Base-by-base conservation (phyloP, 2,329 filamentous ascomycete species). In the Hymenoscyphus fraxineus region DNA sequence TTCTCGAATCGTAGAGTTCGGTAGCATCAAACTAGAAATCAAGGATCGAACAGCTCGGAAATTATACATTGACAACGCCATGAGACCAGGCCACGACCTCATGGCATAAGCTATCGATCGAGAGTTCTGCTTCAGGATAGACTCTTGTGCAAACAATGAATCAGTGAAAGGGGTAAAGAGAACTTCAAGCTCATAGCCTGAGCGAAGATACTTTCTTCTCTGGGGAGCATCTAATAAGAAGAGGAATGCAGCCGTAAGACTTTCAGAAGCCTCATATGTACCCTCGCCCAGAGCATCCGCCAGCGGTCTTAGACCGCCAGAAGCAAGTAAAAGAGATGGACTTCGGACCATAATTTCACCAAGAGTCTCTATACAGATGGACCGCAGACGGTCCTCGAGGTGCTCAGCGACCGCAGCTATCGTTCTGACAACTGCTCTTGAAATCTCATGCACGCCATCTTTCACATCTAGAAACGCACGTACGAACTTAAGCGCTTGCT, bases 401-500 rank as follows among this genome's bases (percentile, higher is more conserved):
- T 91, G 87, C 69, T 91, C 89, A n/a, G 95, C 94, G 59, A 98
- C 89, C 4, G 95, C 91, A 39, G 95, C 92, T 64, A 99, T 88
- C 6, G 94, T 95, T 62, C 95, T 87, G 7, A 96, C 90, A 22
- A 99, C 88, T 0, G 92, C 89, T 65, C 91, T 85, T 1, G 95
- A 96, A 41, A 99, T 85, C 75, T 99, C 94, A 67, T 86, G 85
- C 9, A 96, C 88, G 12, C 95, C 95, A 67, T 93, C 92, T 74
- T 97, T 97, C 68, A 98, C 92, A 74, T 99, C 95, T 2, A 99
- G 81, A 73, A 99, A 99, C 10, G 93, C 92, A 65, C 95, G 87
- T 32, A 98, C 89, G 75, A 99, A 97, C 76, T 99, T 99, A 72
- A 99, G 81, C 13, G 95, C 95, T 78, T 99, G 95, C 77, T 99